phyloP scores from a whole-genome alignment of 495 filamentous ascomycete genomes.

The Pseudotulostoma volvatum region DNA sequence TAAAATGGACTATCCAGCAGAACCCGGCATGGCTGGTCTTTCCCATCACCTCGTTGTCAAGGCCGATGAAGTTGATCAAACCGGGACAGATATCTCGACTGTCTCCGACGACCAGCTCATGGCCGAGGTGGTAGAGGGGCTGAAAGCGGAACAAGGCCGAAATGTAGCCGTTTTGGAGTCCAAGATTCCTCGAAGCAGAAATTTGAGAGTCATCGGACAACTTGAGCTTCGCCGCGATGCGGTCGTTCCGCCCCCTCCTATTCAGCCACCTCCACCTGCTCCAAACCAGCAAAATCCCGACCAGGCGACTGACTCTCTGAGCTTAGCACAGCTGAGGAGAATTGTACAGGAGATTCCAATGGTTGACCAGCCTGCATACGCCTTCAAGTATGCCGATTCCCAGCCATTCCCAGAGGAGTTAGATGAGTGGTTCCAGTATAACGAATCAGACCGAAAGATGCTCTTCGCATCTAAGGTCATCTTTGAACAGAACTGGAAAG shows the following conservation, averaged over 20 bases:
- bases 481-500: slow-evolving; percentile 50
- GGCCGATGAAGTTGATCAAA: slow-evolving; percentile 39
- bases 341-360: slow-evolving; percentile 71
- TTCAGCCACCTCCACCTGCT: slow-evolving; percentile 42
- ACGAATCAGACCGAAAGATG: slow-evolving; percentile 54
- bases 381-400: slow-evolving; percentile 77
- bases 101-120: slow-evolving; percentile 32
- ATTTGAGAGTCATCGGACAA: slow-evolving; percentile 14
- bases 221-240: slow-evolving; percentile 41
- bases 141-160: slow-evolving; percentile 27
- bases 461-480: slow-evolving; percentile 51
- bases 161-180: slow-evolving; percentile 8
- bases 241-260: slow-evolving; percentile 39
- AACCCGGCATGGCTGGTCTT: too few species aligned
- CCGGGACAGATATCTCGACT: slow-evolving; percentile 35
- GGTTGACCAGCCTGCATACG: slow-evolving; percentile 71
- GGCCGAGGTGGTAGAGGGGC: slow-evolving; percentile 33
- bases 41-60: slow-evolving; percentile 31
- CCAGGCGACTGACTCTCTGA: slow-evolving; percentile 55
- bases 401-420: slow-evolving; percentile 71
- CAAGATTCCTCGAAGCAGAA: background rate
- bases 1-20: too few species aligned
- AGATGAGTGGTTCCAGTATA: slow-evolving; percentile 92
- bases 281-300: slow-evolving; percentile 29
- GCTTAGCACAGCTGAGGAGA: slow-evolving; percentile 60